Percentiles rank a stretch among this genome's conserved stretches.
Conservation (phyloP, 2,329 filamentous ascomycete genomes). For the Fusarium sp. region DNA sequence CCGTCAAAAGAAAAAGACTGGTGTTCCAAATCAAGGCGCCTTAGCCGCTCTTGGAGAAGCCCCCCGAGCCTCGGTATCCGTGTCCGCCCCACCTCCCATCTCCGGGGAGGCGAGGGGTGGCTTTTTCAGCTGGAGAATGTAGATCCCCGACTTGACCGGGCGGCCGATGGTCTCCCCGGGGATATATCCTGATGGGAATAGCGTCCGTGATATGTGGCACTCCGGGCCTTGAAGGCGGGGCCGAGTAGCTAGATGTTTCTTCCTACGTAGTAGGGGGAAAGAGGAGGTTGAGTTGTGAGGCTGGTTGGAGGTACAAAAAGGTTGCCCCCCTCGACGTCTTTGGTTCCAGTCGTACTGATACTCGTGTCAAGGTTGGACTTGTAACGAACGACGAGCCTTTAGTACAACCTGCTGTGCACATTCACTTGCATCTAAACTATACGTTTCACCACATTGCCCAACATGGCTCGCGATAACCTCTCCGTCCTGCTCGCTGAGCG, state of each 20-base stretch:
- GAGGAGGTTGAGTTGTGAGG: not conserved
- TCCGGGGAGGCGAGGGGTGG: not conserved
- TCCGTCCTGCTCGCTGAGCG: constrained; percentile 73
- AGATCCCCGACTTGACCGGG: constrained; percentile 35
- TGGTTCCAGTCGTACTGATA: not conserved
- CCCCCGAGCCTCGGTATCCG: constrained; percentile 25
- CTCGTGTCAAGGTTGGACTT: not conserved
- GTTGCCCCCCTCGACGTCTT: not conserved
- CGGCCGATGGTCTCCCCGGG: constrained; percentile 27
- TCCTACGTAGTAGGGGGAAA: not conserved
- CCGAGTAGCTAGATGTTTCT: not conserved
- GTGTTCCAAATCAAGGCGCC: not conserved
- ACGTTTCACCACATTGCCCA: not conserved
- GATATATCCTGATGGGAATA: constrained; percentile 44
- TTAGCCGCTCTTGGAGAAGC: constrained; percentile 1
- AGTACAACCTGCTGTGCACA: not conserved
- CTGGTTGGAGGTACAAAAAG: constrained; percentile 1
- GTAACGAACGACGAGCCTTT: not conserved
- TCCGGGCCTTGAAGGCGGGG: not conserved
- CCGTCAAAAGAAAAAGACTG: not conserved
- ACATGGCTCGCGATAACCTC: constrained; percentile 59
- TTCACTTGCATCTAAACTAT: not conserved
- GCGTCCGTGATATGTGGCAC: constrained; percentile 33
- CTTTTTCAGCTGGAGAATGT: not conserved
- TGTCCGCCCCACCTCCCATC: constrained; percentile 1